A percentile compares a stretch with the other conserved stretches of the same genome.
phyloP scores from a whole-genome alignment of 2,329 filamentous ascomycete species.

The Epichloe gansuensis region DNA sequence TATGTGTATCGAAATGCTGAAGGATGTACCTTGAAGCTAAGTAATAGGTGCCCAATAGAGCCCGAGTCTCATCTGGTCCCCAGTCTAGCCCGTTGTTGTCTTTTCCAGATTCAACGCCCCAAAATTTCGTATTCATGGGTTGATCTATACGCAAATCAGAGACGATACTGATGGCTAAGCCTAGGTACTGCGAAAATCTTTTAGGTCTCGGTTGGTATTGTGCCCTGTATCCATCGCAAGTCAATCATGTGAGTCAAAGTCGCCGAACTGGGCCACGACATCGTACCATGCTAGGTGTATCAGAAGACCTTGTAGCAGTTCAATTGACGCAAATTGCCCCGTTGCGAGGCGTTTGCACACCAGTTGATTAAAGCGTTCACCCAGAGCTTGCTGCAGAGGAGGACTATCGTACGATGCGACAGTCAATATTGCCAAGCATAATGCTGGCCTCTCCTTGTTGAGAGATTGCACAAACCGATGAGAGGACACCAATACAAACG shows the following conservation, averaged over 20 bases:
- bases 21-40: conserved; percentile 17
- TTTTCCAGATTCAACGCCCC: conserved; percentile 14
- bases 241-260: neutral
- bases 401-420: conserved; percentile 12
- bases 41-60: conserved; percentile 19
- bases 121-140: conserved; percentile 15
- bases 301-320: conserved; percentile 19
- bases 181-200: conserved; percentile 17
- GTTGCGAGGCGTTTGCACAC: conserved; percentile 12
- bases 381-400: conserved; percentile 14
- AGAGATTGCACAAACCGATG: neutral
- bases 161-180: conserved; percentile 19
- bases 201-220: conserved; percentile 18
- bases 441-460: conserved; percentile 10
- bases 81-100: conserved; percentile 10
- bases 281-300: conserved; percentile 19
- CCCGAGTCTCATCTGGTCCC: conserved; percentile 17
- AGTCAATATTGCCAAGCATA: conserved; percentile 18
- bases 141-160: conserved; percentile 19
- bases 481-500: conserved; percentile 16
- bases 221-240: conserved; percentile 12
- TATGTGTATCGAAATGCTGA: neutral
- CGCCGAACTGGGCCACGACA: no score
- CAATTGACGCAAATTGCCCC: conserved; percentile 15
- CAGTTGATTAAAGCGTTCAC: conserved; percentile 16